These are phyloP conservation scores for Graphium sp. DNA, from an alignment of 2,329 filamentous ascomycete genomes.

Conservation along the genomic window DNA sequence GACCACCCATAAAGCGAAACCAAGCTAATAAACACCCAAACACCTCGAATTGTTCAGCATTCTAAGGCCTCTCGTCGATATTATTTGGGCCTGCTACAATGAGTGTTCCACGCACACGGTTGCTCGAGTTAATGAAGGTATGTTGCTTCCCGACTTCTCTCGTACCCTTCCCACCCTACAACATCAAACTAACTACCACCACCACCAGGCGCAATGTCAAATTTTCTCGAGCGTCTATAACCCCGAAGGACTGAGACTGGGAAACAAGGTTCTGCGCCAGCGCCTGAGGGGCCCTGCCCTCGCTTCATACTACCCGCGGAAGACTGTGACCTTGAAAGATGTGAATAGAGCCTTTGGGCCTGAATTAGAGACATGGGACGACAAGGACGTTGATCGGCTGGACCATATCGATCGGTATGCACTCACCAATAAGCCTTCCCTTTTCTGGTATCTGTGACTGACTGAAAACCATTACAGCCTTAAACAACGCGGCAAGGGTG, in stretches of 20 bases:
- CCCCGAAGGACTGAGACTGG: constrained; percentile 62
- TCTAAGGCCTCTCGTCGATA: constrained; percentile 5
- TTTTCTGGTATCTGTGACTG: neutral
- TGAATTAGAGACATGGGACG: constrained; percentile 52
- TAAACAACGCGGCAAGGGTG: constrained; percentile 56
- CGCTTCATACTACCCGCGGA: constrained; percentile 77
- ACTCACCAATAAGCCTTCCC: neutral
- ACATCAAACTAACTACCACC: constrained; percentile 8
- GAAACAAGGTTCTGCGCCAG: constrained; percentile 85
- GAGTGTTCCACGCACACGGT: constrained; percentile 42
- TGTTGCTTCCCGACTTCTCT: neutral
- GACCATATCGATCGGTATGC: constrained; percentile 54
- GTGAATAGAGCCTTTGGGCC: constrained; percentile 53
- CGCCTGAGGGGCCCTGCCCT: constrained; percentile 70
- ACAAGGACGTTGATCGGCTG: constrained; percentile 62
- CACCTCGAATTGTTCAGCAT: constrained; percentile 2
- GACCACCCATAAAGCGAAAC: no score
- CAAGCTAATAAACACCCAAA: no score
- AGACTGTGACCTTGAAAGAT: constrained; percentile 53
- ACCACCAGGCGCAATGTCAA: constrained; percentile 68
- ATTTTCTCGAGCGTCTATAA: constrained; percentile 89
- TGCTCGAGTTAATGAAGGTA: constrained; percentile 69
- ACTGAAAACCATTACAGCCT: constrained; percentile 6
- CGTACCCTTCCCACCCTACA: neutral
- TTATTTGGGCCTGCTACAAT: constrained; percentile 28